These are phyloP conservation scores for Fusarium sp. DNA, from an alignment of 2,329 filamentous ascomycete genomes.

Conservation along the genomic window DNA sequence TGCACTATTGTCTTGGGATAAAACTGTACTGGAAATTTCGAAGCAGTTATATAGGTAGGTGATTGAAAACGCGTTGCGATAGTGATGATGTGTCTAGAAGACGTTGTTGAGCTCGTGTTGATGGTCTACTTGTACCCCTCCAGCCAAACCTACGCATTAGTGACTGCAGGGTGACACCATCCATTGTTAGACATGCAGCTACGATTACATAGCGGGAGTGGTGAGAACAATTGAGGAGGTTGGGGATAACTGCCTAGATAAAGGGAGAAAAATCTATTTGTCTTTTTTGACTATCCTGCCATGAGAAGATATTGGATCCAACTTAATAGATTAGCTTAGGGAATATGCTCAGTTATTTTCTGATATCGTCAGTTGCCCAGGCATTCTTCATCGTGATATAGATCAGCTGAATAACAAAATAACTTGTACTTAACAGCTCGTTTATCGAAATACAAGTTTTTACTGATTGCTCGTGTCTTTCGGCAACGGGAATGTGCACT, in stretches of 20 bases:
- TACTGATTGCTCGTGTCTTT: too few relatives aligned
- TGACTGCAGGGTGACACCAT: conserved; percentile 29
- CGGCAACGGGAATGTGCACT: too few relatives aligned
- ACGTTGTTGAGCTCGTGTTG: neutral
- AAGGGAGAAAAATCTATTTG: too few relatives aligned
- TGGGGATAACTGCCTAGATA: neutral
- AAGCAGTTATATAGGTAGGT: neutral
- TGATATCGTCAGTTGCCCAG: too few relatives aligned
- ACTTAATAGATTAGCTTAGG: too few relatives aligned
- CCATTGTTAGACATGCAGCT: neutral
- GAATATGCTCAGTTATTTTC: too few relatives aligned
- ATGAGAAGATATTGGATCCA: too few relatives aligned
- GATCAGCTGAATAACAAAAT: too few relatives aligned
- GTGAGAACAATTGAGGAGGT: neutral
- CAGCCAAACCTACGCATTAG: conserved; percentile 3
- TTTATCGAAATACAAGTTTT: too few relatives aligned
- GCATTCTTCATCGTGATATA: too few relatives aligned
- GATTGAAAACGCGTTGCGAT: neutral
- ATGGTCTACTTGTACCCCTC: conserved; percentile 27
- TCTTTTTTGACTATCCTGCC: too few relatives aligned
- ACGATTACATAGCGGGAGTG: neutral
- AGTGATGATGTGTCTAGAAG: conserved; percentile 2
- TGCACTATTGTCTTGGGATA: neutral
- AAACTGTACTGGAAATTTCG: neutral
- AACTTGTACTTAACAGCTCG: too few relatives aligned